Evolutionary conservation across 805 yeast genomes (phyloP), one percentile per base, ranked within the genome.

Genomic region (Lipomyces kockii): DNA sequence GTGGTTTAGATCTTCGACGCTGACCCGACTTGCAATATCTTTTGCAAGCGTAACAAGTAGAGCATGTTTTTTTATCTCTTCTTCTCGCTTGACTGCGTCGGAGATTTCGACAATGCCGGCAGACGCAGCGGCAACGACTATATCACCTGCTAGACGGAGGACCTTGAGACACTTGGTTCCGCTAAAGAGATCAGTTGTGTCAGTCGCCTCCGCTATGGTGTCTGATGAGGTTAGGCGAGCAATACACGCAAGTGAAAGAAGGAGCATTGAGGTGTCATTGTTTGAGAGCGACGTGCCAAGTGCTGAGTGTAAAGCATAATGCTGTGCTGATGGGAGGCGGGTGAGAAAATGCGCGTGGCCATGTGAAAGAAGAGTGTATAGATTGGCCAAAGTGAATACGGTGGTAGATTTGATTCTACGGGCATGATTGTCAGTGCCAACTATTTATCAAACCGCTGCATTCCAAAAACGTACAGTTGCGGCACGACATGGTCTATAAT

Each of bases 101-200:
- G 27, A 22, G 55, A 22, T 22, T 52, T 52, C 55, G 55, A 12
- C 17, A 3, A 12, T 52, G 55, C 55, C 22, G 9, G 29, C 55
- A 27, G 55, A 22, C 8, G 55, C 55, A 6, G 55, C 55, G 17
- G 55, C 55, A 14, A 52, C 55, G 2, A 22, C 55, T 3, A 52
- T 20, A 27, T 52, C 55, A 52, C 55, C 55, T 14, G 55, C 55
- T 2, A 52, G 32, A 14, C 55, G 55, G 12, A 52, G 55, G 29
- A 52, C 55, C 32, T 52, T 52, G 55, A 52, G 55, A 27, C 55
- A 11, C 29, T 52, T 52, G 32, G 55, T 12, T 25, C 55, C 55
- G 17, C 32, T 9, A 20, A 25, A 52, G 25, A 52, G 6, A 11
- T 52, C 55, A 25, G 29, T 14, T 22, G 55, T 32, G 55, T 52